Evolutionary conservation across 192 early-diverging fungal genomes (phyloP).

Genomic region (Nowakowskiella sp.): DNA sequence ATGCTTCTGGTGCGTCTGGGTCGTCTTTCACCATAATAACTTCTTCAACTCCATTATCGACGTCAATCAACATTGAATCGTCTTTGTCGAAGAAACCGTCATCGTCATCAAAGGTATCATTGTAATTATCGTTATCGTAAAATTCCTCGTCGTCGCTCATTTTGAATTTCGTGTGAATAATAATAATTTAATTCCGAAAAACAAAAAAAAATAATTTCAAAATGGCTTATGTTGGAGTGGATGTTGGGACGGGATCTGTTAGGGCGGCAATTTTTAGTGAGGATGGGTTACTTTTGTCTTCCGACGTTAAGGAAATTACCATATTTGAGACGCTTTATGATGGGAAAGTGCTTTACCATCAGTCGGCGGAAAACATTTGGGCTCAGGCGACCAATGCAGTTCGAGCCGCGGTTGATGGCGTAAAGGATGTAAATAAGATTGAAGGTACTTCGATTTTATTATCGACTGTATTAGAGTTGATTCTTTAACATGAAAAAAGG

Average conservation of each 20-base stretch:
- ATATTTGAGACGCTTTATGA: slow-evolving; percentile 36
- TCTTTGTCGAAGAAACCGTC: not conserved
- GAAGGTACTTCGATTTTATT: too few species aligned
- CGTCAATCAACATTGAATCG: not conserved
- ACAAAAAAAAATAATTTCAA: too few species aligned
- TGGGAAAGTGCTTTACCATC: slow-evolving; percentile 50
- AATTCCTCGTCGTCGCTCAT: slow-evolving; percentile 5
- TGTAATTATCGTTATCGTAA: not conserved
- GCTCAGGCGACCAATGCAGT: not conserved
- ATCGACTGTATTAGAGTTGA: slow-evolving; percentile 21
- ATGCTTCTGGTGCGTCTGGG: not conserved
- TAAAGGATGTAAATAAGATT: slow-evolving; percentile 35
- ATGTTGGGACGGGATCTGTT: slow-evolving; percentile 47
- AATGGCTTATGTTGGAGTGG: slow-evolving; percentile 52
- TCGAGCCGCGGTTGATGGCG: slow-evolving; percentile 11
- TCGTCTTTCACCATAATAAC: not conserved
- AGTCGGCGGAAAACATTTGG: slow-evolving; percentile 31
- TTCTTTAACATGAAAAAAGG: slow-evolving; percentile 39
- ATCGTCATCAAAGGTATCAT: not conserved
- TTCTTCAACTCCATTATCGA: not conserved
- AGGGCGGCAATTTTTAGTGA: slow-evolving; percentile 44
- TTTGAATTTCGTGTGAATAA: too few species aligned
- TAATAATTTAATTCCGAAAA: too few species aligned
- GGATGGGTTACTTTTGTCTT: slow-evolving; percentile 39
- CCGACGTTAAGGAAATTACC: slow-evolving; percentile 32